Evolutionary conservation across 306 rosid genomes (phyloP).

Genomic region (Astragalus glycyphyllos): DNA sequence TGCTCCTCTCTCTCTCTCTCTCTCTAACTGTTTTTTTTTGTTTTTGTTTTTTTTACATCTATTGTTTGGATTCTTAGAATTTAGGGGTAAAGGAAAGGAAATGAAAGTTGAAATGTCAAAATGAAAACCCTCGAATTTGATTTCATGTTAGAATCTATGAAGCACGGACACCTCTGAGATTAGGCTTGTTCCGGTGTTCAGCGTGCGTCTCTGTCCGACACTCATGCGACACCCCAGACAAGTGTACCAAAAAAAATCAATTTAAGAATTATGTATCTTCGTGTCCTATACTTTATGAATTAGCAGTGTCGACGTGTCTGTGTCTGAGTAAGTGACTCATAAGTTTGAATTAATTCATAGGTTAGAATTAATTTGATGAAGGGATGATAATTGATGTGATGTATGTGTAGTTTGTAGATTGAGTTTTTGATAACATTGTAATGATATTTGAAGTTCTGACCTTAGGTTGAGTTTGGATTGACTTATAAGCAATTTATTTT

Average conservation of each 20-base stretch:
- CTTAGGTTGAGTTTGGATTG: background rate
- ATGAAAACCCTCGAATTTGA: background rate
- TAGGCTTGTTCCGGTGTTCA: too few species aligned
- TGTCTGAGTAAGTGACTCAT: too few species aligned
- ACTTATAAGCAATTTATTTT: background rate
- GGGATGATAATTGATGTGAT: background rate
- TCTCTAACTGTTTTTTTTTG: background rate
- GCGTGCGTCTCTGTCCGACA: too few species aligned
- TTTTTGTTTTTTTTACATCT: background rate
- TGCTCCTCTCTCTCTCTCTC: slow-evolving; percentile 22
- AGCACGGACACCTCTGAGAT: too few species aligned
- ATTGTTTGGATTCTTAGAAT: slow-evolving; percentile 40
- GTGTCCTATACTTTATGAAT: too few species aligned
- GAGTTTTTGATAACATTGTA: slow-evolving; percentile 14
- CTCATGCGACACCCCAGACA: too few species aligned
- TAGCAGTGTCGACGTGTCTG: too few species aligned
- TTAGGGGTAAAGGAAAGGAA: background rate
- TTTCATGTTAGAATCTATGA: background rate
- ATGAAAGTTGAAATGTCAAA: background rate
- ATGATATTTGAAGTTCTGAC: background rate
- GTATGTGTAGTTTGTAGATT: background rate
- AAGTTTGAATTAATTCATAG: too few species aligned
- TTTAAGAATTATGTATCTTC: too few species aligned
- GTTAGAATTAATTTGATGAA: background rate
- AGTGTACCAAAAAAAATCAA: too few species aligned